A percentile compares a stretch with the other conserved stretches of the same genome.
phyloP scores from a whole-genome alignment of 352 stramenopile genomes.

The Pythium plurisporium region DNA sequence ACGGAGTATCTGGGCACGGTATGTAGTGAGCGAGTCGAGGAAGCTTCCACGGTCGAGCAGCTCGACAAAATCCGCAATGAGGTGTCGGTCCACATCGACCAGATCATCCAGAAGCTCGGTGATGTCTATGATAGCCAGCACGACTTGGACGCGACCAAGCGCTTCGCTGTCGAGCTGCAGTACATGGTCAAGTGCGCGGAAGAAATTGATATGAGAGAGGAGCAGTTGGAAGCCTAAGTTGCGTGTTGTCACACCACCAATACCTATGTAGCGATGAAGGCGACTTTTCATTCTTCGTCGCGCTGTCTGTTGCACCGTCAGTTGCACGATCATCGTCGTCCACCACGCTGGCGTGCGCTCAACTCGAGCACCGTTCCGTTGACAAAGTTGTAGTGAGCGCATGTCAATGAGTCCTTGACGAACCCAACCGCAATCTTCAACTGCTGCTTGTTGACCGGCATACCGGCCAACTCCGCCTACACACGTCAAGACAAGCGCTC shows the following conservation, averaged over 20 bases:
- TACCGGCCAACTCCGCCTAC: conserved; percentile 75
- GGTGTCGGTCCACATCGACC: conserved; percentile 65
- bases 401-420: conserved; percentile 86
- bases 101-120: conserved; percentile 64
- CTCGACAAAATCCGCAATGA: conserved; percentile 57
- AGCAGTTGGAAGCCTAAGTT: conserved; percentile 51
- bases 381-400: conserved; percentile 86
- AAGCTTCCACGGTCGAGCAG: conserved; percentile 38
- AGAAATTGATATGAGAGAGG: conserved; percentile 71
- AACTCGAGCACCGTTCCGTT: conserved; percentile 67
- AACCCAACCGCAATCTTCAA: conserved; percentile 91
- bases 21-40: conserved; percentile 66
- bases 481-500: neutral
- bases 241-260: neutral
- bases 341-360: conserved; percentile 76
- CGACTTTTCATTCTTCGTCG: neutral
- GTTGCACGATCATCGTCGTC: conserved; percentile 36
- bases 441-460: conserved; percentile 96
- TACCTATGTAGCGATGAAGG: neutral
- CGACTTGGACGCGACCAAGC: conserved; percentile 70
- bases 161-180: conserved; percentile 72
- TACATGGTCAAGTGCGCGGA: conserved; percentile 87
- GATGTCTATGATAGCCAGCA: conserved; percentile 72
- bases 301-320: neutral
- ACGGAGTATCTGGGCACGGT: neutral